Conservation (phyloP, 129 eudicot genomes). For the Solidago caesia region DNA sequence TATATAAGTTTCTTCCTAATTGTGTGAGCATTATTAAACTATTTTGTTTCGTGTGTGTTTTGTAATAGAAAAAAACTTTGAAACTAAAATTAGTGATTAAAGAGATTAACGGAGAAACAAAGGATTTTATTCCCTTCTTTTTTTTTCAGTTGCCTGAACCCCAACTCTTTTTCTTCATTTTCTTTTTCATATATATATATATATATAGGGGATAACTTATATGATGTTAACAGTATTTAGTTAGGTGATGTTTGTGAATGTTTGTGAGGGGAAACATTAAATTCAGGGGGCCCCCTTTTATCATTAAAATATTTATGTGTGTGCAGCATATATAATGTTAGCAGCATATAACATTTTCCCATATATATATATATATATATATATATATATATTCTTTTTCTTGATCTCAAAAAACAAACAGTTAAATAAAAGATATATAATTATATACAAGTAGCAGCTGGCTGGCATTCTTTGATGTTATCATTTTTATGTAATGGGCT, state of each 20-base stretch:
- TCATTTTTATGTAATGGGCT: conserved; percentile 17
- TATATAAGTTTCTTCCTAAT: no score
- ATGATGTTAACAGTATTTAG: no score
- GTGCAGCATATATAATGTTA: no score
- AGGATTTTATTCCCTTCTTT: conserved; percentile 14
- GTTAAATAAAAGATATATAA: neutral
- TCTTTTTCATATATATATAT: neutral
- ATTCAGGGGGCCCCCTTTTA: no score
- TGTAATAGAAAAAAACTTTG: no score
- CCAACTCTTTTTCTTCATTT: neutral
- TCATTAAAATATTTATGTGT: no score
- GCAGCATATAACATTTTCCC: no score
- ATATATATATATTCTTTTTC: neutral
- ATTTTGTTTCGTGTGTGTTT: no score
- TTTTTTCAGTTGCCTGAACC: conserved; percentile 18
- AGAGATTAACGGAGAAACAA: conserved; percentile 29
- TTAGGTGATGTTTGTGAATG: no score
- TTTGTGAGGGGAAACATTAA: no score
- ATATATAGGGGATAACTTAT: no score
- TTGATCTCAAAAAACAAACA: conserved; percentile 21
- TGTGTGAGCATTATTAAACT: no score
- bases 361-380: neutral
- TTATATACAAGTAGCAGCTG: neutral
- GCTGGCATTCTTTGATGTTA: conserved; percentile 38
- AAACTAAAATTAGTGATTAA: conserved; percentile 7